Percentiles rank a stretch among this genome's conserved stretches.
Evolutionary conservation across 164 flowering plant genomes (phyloP).

Genomic region (Warburgia ugandensis): DNA sequence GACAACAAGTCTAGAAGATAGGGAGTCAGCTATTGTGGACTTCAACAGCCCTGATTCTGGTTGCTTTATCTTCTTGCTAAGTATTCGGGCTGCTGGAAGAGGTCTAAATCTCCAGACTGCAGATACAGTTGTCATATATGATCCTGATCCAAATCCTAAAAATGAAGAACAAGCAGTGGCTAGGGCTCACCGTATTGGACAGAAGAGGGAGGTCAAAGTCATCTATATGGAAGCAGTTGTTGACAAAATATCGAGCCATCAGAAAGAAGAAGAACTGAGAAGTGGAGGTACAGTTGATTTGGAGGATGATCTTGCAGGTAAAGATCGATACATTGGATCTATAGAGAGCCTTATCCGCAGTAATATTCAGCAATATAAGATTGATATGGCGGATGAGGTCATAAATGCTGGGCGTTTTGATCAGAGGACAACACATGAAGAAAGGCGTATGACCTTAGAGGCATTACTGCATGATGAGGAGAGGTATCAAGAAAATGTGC

Average conservation of each 20-base stretch:
- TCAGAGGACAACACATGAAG: conserved; percentile 99
- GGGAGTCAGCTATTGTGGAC: conserved; percentile 94
- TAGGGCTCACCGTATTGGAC: conserved; percentile 97
- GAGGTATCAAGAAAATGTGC: conserved; percentile 89
- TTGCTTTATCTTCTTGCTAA: conserved; percentile 91
- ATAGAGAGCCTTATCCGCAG: conserved; percentile 94
- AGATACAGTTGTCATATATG: conserved; percentile 94
- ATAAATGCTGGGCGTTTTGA: conserved; percentile 99
- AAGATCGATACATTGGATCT: conserved; percentile 95
- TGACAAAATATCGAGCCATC: conserved; percentile 76
- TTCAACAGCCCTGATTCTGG: conserved; percentile 74
- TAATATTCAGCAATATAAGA: conserved; percentile 97
- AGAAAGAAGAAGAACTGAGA: conserved; percentile 83
- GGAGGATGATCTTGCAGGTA: conserved; percentile 98
- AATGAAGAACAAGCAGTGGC: conserved; percentile 99
- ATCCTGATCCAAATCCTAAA: conserved; percentile 98
- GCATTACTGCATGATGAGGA: conserved; percentile 95
- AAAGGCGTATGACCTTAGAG: conserved; percentile 87
- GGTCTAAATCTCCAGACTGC: conserved; percentile 98
- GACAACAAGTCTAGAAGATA: conserved; percentile 91
- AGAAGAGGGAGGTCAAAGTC: conserved; percentile 92
- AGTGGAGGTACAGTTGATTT: conserved; percentile 72
- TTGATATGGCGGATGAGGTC: conserved; percentile 99
- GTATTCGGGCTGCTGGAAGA: conserved; percentile 98
- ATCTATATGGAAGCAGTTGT: conserved; percentile 98